Conservation (phyloP, 1,284 basidiomycete genomes). For the Macrocystidia cucumis region DNA sequence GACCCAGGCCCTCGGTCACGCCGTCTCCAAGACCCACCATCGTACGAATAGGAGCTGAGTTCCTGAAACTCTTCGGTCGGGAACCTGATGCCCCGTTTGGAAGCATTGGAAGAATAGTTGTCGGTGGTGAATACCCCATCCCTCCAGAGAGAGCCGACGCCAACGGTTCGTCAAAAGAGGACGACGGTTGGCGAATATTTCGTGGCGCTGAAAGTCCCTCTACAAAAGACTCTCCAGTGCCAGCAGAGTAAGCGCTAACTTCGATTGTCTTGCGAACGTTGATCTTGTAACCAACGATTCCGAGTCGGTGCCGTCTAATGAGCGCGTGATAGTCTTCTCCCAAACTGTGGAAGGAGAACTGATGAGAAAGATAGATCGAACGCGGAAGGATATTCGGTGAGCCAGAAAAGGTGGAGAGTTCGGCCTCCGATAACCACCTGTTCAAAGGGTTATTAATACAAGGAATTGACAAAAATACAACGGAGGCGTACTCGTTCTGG, state of each 20-base stretch:
- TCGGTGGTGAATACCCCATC: slow-evolving; percentile 44
- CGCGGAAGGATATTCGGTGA: slow-evolving; percentile 56
- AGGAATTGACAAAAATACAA: slow-evolving; percentile 5
- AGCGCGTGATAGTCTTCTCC: slow-evolving; percentile 77
- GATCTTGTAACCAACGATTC: slow-evolving; percentile 52
- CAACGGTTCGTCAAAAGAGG: slow-evolving; percentile 73
- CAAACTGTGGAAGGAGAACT: slow-evolving; percentile 72
- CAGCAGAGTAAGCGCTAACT: slow-evolving; percentile 41
- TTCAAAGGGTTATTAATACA: background rate
- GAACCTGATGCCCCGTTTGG: slow-evolving; percentile 58
- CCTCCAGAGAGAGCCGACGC: slow-evolving; percentile 63
- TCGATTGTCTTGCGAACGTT: slow-evolving; percentile 69
- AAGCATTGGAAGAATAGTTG: slow-evolving; percentile 61
- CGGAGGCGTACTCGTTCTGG: slow-evolving; percentile 20
- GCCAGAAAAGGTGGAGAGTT: slow-evolving; percentile 66
- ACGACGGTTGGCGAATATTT: slow-evolving; percentile 29
- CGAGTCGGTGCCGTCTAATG: slow-evolving; percentile 59
- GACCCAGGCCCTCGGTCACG: slow-evolving; percentile 46
- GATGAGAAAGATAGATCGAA: slow-evolving; percentile 73
- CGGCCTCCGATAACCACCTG: slow-evolving; percentile 70
- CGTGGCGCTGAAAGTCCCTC: slow-evolving; percentile 37
- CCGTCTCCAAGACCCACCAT: slow-evolving; percentile 47
- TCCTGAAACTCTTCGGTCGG: slow-evolving; percentile 33
- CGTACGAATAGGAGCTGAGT: slow-evolving; percentile 49
- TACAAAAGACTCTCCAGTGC: slow-evolving; percentile 40